phyloP scores from a whole-genome alignment of 2,329 filamentous ascomycete genomes.

The Paradendryphiella salina region DNA sequence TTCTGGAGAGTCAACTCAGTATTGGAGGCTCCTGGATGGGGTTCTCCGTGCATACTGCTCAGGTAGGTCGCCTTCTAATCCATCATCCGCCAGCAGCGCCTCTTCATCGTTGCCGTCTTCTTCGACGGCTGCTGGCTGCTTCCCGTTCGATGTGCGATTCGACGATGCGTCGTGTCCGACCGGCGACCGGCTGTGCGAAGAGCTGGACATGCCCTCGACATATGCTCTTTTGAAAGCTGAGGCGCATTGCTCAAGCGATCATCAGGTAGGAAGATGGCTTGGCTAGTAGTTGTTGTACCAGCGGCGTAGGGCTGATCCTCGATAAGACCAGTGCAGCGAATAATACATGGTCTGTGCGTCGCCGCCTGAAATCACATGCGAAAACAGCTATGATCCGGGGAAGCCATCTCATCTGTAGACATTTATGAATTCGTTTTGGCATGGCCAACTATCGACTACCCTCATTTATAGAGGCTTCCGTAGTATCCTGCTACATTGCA shows the following conservation, averaged over 20 bases:
- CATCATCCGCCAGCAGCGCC: constrained; percentile 59
- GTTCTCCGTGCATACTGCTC: constrained; percentile 45
- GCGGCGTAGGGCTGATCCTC: constrained; percentile 21
- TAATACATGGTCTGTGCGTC: constrained; percentile 15
- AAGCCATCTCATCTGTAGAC: neutral
- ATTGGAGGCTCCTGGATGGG: neutral
- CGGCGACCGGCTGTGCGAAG: constrained; percentile 41
- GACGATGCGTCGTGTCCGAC: constrained; percentile 51
- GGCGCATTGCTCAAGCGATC: constrained; percentile 36
- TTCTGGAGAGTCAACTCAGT: constrained; percentile 31
- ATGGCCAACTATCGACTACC: too few relatives aligned
- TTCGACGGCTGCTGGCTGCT: constrained; percentile 39
- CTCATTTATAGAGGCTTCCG: neutral
- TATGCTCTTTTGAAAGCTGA: constrained; percentile 29
- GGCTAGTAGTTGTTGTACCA: neutral
- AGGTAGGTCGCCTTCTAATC: constrained; percentile 55
- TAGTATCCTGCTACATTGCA: neutral
- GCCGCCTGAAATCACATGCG: constrained; percentile 56
- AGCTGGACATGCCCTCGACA: constrained; percentile 47
- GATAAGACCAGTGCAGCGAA: constrained; percentile 19
- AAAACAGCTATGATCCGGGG: constrained; percentile 69
- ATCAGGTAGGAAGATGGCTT: constrained; percentile 16
- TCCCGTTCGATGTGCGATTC: constrained; percentile 46
- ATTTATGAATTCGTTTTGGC: too few relatives aligned
- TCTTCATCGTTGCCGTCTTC: constrained; percentile 55